These are phyloP conservation scores for Paramecium caudatum DNA, from an alignment of 73 alveolate species.

Conservation along the genomic window DNA sequence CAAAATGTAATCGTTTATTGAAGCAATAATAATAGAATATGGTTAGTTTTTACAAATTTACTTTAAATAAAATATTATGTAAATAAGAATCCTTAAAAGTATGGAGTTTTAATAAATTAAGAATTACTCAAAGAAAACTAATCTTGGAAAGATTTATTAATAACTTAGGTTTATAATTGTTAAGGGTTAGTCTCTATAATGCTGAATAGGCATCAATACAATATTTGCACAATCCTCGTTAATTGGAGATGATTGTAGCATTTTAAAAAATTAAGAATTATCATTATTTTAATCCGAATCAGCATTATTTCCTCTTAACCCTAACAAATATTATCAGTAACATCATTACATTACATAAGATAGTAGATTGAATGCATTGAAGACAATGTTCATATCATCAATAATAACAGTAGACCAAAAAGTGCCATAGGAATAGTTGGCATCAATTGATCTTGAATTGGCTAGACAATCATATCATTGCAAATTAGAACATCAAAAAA, in stretches of 20 bases:
- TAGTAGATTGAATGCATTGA: constrained; percentile 33
- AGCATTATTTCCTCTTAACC: constrained; percentile 2
- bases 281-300: constrained; percentile 11
- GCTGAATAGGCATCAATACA: constrained; percentile 3
- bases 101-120: constrained; percentile 35
- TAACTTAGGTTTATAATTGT: background rate
- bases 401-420: background rate
- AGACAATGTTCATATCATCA: background rate
- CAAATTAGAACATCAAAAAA: constrained; percentile 19
- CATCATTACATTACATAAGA: constrained; percentile 19
- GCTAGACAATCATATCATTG: background rate
- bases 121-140: constrained; percentile 32
- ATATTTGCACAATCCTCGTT: background rate
- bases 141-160: background rate
- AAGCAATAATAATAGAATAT: constrained; percentile 38
- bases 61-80: background rate
- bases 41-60: constrained; percentile 43
- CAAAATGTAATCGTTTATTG: background rate
- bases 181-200: background rate
- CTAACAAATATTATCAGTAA: constrained; percentile 3
- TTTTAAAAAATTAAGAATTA: constrained; percentile 27
- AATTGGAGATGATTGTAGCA: background rate
- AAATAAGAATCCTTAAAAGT: background rate
- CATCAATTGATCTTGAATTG: background rate
- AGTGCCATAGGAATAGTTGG: background rate